A percentile compares a stretch with the other conserved stretches of the same genome.
Evolutionary conservation across 106 monocot genomes (phyloP).

Genomic region (Alisma plantagoaquatica): DNA sequence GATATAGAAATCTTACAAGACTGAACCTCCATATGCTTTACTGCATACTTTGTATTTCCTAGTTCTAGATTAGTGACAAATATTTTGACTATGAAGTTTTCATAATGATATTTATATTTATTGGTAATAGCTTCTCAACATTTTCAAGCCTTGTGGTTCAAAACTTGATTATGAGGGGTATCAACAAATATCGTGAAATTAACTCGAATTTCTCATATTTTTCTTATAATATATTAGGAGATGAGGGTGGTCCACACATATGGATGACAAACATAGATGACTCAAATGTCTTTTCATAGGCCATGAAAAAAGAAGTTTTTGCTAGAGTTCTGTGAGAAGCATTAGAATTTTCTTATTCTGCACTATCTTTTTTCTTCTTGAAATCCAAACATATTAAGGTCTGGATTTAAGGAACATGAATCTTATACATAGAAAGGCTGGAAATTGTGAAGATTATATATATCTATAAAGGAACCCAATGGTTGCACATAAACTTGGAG

Average conservation of each 20-base stretch:
- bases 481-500: too few relatives aligned
- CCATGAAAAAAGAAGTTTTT: constrained; percentile 74
- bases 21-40: too few relatives aligned
- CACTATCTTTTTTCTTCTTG: too few relatives aligned
- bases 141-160: constrained; percentile 83
- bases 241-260: constrained; percentile 41
- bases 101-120: constrained; percentile 54
- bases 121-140: constrained; percentile 95
- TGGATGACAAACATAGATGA: constrained; percentile 85
- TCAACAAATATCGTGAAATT: constrained; percentile 19
- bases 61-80: too few relatives aligned
- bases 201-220: constrained; percentile 34
- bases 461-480: too few relatives aligned
- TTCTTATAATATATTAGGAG: constrained; percentile 71
- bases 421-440: too few relatives aligned
- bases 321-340: constrained; percentile 20
- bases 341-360: too few relatives aligned
- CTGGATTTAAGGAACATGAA: too few relatives aligned
- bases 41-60: too few relatives aligned
- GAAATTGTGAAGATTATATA: too few relatives aligned
- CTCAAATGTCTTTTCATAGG: constrained; percentile 57
- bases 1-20: too few relatives aligned
- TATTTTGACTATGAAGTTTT: constrained; percentile 94
- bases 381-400: too few relatives aligned
- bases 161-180: constrained; percentile 30